Base-by-base conservation (phyloP, 148 eudicot species). In the Drosera capensis region DNA sequence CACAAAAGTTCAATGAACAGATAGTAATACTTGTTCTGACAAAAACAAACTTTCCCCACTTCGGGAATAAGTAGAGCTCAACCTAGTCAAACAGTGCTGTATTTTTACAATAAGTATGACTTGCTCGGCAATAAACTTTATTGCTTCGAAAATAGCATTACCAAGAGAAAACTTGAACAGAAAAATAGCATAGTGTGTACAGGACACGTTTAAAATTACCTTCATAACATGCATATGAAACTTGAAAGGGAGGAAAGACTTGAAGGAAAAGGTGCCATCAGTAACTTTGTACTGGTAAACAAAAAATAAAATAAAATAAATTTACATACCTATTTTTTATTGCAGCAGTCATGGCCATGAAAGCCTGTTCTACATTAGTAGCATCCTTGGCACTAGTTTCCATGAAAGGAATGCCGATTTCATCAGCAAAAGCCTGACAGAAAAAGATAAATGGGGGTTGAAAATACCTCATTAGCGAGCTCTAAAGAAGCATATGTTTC, bases 311-410 rank as follows among this genome's bases (percentile, higher is more conserved):
- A 15, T 40, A 7, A 14, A 40, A 2, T 5, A 29, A 21, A 8
- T n/a, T 40, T 16, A 19, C 5, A 2, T 58, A 70, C 87, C 79
- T 70, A 64, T 57, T 70, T 59, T 79, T 79, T 44, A 75, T 70
- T 15, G 57, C 64, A 29, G 63, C 57, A 51, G 77, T 37, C 77
- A 75, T 67, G 31, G 81, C 81, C 81, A 75, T 64, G 38, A 75
- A 75, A 60, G 73, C 81, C 45, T 75, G 73, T 46, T 75, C 81
- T 9, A 75, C 81, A 42, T 75, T 75, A 18, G 62, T 61, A 15
- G 81, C 65, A 52, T 36, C 55, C 55, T 75, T 75, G 14, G 81
- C 81, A 67, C 81, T 75, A 22, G 81, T 68, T 55, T 75, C 81
- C 73, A 75, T 46, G 24, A 75, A 75, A 18, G 81, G 73, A 35